Conservation (phyloP, 306 rosid species). For the Cucumis cinereus region DNA sequence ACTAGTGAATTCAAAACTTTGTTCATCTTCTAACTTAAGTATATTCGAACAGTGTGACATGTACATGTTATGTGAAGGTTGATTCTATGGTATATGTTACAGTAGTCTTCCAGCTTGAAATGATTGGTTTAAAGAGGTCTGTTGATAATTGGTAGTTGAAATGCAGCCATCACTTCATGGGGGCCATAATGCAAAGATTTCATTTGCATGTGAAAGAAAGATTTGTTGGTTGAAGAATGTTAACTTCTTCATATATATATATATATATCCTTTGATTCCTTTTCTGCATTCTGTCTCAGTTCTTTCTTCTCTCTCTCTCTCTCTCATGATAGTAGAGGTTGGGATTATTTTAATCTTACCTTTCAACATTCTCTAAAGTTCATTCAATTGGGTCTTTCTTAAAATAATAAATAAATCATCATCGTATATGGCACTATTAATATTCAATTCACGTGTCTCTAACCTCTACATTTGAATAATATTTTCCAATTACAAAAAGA, state of each 20-base stretch:
- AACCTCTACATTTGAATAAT: not conserved
- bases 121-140: too few relatives aligned
- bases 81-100: too few relatives aligned
- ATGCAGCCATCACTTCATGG: not conserved
- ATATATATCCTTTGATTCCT: not conserved
- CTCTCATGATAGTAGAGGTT: not conserved
- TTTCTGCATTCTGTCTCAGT: not conserved
- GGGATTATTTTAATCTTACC: not conserved
- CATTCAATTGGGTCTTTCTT: not conserved
- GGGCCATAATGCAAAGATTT: not conserved
- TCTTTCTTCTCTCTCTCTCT: not conserved
- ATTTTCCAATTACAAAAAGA: too few relatives aligned
- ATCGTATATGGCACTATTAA: not conserved
- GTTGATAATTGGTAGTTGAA: too few relatives aligned
- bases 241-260: not conserved
- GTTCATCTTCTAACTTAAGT: too few relatives aligned
- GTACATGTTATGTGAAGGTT: too few relatives aligned
- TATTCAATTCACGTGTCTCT: not conserved
- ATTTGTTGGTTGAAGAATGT: conserved; percentile 7
- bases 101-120: too few relatives aligned
- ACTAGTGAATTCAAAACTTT: too few relatives aligned
- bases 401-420: not conserved
- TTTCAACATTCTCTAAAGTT: not conserved
- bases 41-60: too few relatives aligned
- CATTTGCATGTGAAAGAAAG: not conserved